phyloP scores from a whole-genome alignment of 805 yeast genomes.

The Cyberlindnera euphorbiiphila region DNA sequence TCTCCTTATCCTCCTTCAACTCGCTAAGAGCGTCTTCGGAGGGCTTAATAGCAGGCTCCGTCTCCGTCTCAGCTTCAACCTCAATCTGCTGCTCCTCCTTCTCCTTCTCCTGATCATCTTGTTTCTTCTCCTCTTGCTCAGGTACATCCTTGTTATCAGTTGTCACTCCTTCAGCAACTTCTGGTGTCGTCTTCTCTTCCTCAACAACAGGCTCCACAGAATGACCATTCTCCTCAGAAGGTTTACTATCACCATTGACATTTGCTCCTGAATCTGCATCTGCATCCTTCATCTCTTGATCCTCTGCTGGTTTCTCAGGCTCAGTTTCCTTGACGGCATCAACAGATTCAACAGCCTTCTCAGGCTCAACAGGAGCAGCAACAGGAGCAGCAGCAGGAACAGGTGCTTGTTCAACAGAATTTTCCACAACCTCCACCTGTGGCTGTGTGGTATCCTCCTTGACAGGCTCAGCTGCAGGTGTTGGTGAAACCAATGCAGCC shows the following conservation, averaged over 20 bases:
- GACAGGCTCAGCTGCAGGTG: neutral
- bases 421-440: neutral
- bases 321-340: neutral
- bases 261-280: neutral
- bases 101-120: too few species aligned
- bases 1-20: slow-evolving; percentile 34
- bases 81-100: too few species aligned
- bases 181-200: too few species aligned
- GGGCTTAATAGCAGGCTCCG: slow-evolving; percentile 24
- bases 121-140: slow-evolving; percentile 7
- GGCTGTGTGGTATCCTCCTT: neutral
- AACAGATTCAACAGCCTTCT: neutral
- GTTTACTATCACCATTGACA: neutral
- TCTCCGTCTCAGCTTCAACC: slow-evolving; percentile 9
- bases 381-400: slow-evolving; percentile 1
- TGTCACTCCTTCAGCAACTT: slow-evolving; percentile 2
- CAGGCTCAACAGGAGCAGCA: neutral
- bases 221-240: neutral
- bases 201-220: neutral
- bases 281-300: slow-evolving; percentile 7
- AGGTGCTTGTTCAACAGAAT: slow-evolving; percentile 1
- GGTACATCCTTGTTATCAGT: slow-evolving; percentile 3
- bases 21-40: slow-evolving; percentile 26
- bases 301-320: slow-evolving; percentile 3
- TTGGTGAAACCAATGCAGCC: neutral